Evolutionary conservation across 2,329 filamentous ascomycete genomes (phyloP).

Genomic region (Tolypocladium endophyticum): DNA sequence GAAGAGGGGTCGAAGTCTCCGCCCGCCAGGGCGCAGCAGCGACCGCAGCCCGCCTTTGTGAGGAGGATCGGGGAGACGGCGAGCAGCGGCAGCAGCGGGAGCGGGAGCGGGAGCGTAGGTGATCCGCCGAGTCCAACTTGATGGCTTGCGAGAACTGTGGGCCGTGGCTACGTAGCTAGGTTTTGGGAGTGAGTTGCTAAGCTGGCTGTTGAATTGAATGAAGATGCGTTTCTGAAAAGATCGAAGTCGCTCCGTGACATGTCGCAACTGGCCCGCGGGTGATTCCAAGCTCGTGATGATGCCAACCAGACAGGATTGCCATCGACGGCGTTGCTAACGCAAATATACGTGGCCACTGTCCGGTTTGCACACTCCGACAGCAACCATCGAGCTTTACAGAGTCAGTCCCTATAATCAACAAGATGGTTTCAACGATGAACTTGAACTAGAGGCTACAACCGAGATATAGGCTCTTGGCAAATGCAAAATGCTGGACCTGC

Average conservation of each 20-base stretch:
- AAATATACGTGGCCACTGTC: too few relatives aligned
- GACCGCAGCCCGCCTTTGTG: conserved; percentile 1
- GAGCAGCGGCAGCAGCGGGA: conserved; percentile 36
- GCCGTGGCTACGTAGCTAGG: neutral
- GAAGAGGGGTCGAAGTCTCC: conserved; percentile 31
- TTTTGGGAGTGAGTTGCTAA: neutral
- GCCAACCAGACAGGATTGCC: too few relatives aligned
- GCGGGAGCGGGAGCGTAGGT: conserved; percentile 36
- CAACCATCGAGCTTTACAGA: too few relatives aligned
- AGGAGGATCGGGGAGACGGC: conserved; percentile 15
- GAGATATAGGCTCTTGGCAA: neutral
- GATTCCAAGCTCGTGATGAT: too few relatives aligned
- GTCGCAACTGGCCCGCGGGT: neutral
- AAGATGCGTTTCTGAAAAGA: neutral
- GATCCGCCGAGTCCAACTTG: conserved; percentile 40
- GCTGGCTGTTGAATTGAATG: conserved; percentile 1
- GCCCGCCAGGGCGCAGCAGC: conserved; percentile 1
- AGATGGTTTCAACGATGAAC: too few relatives aligned
- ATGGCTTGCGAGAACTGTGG: neutral
- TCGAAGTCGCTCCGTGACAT: neutral
- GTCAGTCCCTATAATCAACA: too few relatives aligned
- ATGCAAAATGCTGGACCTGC: too few relatives aligned
- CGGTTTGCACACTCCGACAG: too few relatives aligned
- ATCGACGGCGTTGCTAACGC: too few relatives aligned
- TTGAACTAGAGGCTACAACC: too few relatives aligned